A percentile compares a stretch with the other conserved stretches of the same genome.
phyloP scores from a whole-genome alignment of 2,329 filamentous ascomycete genomes.

The Chrysoporthe deuterocubensis region DNA sequence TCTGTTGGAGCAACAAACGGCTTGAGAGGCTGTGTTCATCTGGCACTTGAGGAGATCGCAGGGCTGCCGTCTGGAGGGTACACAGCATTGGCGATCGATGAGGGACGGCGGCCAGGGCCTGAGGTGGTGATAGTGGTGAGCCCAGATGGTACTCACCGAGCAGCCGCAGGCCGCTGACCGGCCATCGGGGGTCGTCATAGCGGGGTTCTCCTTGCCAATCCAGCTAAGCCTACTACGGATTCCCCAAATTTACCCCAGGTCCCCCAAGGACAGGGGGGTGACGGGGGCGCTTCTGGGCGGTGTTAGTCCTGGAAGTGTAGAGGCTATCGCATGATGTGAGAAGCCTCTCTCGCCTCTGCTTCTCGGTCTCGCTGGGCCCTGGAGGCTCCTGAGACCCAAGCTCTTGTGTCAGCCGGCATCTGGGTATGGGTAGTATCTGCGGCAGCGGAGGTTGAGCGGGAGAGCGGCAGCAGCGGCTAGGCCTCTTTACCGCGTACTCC shows the following conservation, averaged over 20 bases:
- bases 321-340: neutral
- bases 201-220: constrained; percentile 13
- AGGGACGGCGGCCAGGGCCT: neutral
- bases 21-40: too few species aligned
- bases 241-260: constrained; percentile 14
- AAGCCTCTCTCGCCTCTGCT: neutral
- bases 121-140: neutral
- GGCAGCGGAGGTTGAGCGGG: neutral
- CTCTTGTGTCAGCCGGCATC: neutral
- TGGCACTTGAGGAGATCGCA: neutral
- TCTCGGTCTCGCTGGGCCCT: neutral
- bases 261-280: constrained; percentile 8
- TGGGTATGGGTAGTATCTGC: neutral
- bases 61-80: neutral
- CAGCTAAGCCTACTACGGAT: neutral
- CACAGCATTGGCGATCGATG: neutral
- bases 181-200: constrained; percentile 19
- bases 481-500: neutral
- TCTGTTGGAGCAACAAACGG: neutral
- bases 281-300: neutral
- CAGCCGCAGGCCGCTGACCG: constrained; percentile 10
- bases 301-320: neutral
- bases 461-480: constrained; percentile 7
- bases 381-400: neutral
- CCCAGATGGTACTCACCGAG: neutral